Evolutionary conservation across 2,329 filamentous ascomycete species (phyloP).

Genomic region (Cladophialophora yegresii): DNA sequence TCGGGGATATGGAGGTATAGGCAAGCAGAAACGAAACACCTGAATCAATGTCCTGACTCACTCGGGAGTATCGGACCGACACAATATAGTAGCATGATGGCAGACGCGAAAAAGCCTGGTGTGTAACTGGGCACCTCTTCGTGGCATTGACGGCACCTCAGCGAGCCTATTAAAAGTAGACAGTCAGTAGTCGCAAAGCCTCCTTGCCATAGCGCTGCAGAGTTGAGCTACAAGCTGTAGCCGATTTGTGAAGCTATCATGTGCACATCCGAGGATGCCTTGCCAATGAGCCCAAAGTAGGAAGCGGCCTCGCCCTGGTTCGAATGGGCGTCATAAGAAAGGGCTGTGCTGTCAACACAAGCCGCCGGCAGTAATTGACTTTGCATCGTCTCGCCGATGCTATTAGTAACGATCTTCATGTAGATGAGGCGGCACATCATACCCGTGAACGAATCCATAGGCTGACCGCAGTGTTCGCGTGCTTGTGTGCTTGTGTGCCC

Average conservation of each 20-base stretch:
- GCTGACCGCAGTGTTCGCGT: not conserved
- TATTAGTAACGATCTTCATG: not conserved
- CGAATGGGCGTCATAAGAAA: not conserved
- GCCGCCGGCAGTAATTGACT: not conserved
- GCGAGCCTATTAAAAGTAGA: not conserved
- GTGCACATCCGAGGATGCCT: constrained; percentile 8
- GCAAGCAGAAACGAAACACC: constrained; percentile 10
- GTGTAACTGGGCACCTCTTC: not conserved
- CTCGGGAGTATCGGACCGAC: not conserved
- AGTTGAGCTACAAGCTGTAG: not conserved
- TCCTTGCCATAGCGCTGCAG: not conserved
- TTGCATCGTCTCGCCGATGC: not conserved
- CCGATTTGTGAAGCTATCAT: constrained; percentile 1
- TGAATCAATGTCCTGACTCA: not conserved
- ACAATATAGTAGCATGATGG: not conserved
- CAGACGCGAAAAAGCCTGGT: constrained; percentile 14
- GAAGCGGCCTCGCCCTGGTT: constrained; percentile 4
- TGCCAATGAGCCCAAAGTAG: not conserved
- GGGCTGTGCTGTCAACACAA: constrained; percentile 1
- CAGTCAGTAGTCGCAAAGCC: not conserved
- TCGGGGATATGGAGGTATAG: not conserved
- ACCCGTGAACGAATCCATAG: not conserved
- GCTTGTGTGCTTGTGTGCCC: not conserved
- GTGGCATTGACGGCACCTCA: not conserved
- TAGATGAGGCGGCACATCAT: not conserved